Conservation (phyloP, 306 rosid genomes). For the Vigna nakashimae region DNA sequence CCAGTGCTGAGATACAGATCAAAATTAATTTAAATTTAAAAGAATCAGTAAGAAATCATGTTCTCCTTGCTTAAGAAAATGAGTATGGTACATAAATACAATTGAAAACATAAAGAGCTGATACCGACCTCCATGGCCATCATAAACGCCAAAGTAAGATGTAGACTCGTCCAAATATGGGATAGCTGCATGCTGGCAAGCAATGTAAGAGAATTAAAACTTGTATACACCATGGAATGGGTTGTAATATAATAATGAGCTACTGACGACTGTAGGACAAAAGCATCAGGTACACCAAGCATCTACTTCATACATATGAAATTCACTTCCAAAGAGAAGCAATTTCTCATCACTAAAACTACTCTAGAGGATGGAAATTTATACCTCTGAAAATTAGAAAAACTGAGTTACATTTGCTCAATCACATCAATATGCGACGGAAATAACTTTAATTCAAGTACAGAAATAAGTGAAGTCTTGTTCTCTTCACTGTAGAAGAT, state of each 20-base stretch:
- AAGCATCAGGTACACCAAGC: conserved; percentile 36
- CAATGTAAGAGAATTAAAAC: conserved; percentile 36
- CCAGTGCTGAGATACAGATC: not conserved
- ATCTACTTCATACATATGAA: conserved; percentile 9
- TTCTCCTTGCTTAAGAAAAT: conserved; percentile 13
- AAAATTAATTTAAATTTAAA: conserved; percentile 32
- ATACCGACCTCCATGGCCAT: conserved; percentile 95
- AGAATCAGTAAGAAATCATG: not conserved
- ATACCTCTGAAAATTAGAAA: conserved; percentile 9
- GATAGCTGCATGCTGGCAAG: conserved; percentile 88
- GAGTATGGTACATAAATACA: conserved; percentile 14
- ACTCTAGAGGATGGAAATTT: conserved; percentile 6
- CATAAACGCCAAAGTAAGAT: conserved; percentile 93
- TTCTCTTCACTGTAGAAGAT: conserved; percentile 32
- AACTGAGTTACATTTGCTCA: not conserved
- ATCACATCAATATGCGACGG: conserved; percentile 20
- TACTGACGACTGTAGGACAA: conserved; percentile 9
- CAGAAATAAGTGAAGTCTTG: conserved; percentile 16
- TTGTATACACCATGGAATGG: conserved; percentile 6
- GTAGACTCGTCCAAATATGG: conserved; percentile 83
- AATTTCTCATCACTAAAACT: conserved; percentile 9
- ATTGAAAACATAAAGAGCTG: not conserved
- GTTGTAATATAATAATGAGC: conserved; percentile 7
- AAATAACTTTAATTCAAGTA: not conserved
- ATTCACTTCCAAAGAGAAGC: conserved; percentile 35